phyloP scores from a whole-genome alignment of 768 basidiomycete species.

The Auriculariales sp. region DNA sequence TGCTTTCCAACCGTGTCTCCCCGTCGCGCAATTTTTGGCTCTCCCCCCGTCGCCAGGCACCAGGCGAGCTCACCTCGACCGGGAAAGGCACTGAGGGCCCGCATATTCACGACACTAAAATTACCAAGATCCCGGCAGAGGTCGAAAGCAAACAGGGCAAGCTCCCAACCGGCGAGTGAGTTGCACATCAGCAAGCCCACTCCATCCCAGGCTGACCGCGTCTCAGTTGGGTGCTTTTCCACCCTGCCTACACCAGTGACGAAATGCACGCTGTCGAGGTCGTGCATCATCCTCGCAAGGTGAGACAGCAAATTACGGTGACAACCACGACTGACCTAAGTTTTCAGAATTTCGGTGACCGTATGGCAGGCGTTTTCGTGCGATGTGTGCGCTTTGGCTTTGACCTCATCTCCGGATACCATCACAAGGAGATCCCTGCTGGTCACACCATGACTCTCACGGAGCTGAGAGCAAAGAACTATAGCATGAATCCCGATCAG shows the following conservation, averaged over 20 bases:
- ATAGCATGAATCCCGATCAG: conserved; percentile 53
- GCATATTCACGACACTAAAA: not conserved
- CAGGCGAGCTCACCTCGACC: not conserved
- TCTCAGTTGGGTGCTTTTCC: conserved; percentile 70
- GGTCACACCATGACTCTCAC: conserved; percentile 49
- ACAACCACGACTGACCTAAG: conserved; percentile 11
- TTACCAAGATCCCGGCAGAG: not conserved
- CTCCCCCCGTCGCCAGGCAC: not conserved
- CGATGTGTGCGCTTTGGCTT: conserved; percentile 39
- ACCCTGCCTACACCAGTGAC: conserved; percentile 73
- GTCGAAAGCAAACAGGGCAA: no score
- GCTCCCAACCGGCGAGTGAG: not conserved
- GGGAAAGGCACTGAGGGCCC: not conserved
- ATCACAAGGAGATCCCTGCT: conserved; percentile 50
- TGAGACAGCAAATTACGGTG: conserved; percentile 44
- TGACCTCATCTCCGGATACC: conserved; percentile 78
- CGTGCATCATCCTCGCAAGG: conserved; percentile 25
- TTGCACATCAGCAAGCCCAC: not conserved
- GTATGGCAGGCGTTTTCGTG: not conserved
- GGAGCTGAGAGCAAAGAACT: conserved; percentile 61
- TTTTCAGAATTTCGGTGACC: conserved; percentile 3
- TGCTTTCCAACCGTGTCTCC: not conserved
- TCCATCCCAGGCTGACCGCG: not conserved
- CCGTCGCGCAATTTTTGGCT: not conserved
- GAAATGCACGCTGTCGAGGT: conserved; percentile 66